Conservation (phyloP, 2,329 filamentous ascomycete genomes). For the Chaetomiaceae sp. region DNA sequence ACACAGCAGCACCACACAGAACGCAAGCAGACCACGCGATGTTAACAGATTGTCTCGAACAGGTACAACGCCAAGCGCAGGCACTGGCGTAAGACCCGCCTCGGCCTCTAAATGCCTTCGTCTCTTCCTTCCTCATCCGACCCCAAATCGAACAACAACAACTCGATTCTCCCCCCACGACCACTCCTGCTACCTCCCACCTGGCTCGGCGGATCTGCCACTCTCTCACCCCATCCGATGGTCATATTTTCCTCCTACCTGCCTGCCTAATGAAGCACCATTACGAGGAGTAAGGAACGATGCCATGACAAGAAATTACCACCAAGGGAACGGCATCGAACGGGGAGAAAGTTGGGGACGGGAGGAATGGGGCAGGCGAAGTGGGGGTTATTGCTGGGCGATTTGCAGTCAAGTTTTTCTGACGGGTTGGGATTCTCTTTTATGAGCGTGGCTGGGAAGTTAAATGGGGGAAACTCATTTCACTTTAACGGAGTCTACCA, state of each 20-base stretch:
- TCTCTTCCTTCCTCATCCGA: conserved; percentile 35
- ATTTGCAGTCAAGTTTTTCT: conserved; percentile 7
- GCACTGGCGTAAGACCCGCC: conserved; percentile 99
- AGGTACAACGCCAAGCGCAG: conserved; percentile 99
- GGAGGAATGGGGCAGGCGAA: conserved; percentile 4
- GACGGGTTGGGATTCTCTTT: conserved; percentile 19
- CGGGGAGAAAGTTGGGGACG: conserved; percentile 1
- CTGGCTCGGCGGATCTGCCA: not conserved
- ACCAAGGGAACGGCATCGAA: not conserved
- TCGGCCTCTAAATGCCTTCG: conserved; percentile 80
- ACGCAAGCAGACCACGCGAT: not conserved
- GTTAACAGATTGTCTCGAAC: conserved; percentile 21
- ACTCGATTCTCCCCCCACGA: conserved; percentile 9
- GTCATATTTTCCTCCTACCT: not conserved
- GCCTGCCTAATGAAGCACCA: not conserved
- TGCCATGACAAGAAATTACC: conserved; percentile 8
- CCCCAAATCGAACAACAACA: conserved; percentile 8
- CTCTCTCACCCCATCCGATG: conserved; percentile 1
- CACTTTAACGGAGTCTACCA: conserved; percentile 25
- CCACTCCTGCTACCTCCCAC: conserved; percentile 1
- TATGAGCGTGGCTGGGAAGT: conserved; percentile 18
- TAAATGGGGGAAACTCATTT: conserved; percentile 16
- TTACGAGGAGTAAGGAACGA: conserved; percentile 2
- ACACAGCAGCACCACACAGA: not conserved
- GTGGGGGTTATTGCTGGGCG: not conserved